Evolutionary conservation across 2,329 filamentous ascomycete genomes (phyloP).

Genomic region (Colletotrichum tanaceti): DNA sequence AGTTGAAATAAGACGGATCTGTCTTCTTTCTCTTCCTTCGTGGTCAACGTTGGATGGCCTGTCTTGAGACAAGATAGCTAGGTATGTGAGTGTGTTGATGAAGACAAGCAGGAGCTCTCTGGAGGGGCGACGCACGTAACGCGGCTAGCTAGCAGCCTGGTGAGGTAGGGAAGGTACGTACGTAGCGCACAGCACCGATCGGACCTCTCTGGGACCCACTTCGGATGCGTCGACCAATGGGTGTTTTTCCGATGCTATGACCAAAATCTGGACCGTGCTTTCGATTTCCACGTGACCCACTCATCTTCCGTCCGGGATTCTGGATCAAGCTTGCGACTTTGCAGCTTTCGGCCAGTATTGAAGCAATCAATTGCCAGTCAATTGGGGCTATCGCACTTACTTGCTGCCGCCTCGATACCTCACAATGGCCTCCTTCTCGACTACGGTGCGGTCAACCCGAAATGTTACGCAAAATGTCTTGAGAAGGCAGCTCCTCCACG

Average conservation of each 20-base stretch:
- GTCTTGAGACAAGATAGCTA: constrained; percentile 6
- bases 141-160: constrained; percentile 56
- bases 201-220: not conserved
- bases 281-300: constrained; percentile 29
- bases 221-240: constrained; percentile 23
- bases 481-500: constrained; percentile 72
- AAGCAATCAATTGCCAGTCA: constrained; percentile 41
- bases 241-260: constrained; percentile 36
- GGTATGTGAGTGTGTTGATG: constrained; percentile 30
- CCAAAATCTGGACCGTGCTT: constrained; percentile 23
- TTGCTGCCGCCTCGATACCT: constrained; percentile 24
- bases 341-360: constrained; percentile 23
- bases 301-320: constrained; percentile 21
- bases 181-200: constrained; percentile 16
- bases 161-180: constrained; percentile 27
- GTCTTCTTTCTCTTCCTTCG: not conserved
- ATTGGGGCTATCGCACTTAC: constrained; percentile 39
- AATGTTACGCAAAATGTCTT: constrained; percentile 59
- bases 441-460: constrained; percentile 66
- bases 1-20: not conserved
- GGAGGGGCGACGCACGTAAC: constrained; percentile 43
- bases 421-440: constrained; percentile 66
- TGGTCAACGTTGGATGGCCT: not conserved
- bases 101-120: constrained; percentile 29
- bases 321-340: constrained; percentile 36